phyloP scores from a whole-genome alignment of 345 rosid species.

The Corymbia maculata region DNA sequence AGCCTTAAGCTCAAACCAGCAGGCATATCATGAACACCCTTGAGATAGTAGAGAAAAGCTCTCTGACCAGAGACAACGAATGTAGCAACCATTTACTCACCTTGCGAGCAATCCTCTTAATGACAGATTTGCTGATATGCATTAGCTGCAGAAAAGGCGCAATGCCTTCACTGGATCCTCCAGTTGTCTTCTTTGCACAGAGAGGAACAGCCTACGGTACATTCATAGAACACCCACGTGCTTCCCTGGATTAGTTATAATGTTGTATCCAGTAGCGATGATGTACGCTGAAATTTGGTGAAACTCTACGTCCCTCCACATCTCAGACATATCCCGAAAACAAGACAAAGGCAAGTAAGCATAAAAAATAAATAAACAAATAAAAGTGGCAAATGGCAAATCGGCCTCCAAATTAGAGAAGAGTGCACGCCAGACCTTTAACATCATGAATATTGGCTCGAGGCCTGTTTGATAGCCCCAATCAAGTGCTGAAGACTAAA shows the following conservation, averaged over 20 bases:
- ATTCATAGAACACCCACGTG: not conserved
- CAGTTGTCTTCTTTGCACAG: constrained; percentile 77
- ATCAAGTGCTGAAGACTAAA: not conserved
- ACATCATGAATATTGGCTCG: not conserved
- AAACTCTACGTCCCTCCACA: not conserved
- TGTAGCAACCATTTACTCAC: constrained; percentile 7
- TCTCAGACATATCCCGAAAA: not conserved
- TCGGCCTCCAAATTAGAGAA: not conserved
- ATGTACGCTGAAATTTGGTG: not conserved
- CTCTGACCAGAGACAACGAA: not conserved
- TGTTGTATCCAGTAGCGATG: not conserved
- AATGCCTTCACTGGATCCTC: constrained; percentile 78
- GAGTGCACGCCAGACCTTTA: not conserved
- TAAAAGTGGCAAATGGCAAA: not conserved
- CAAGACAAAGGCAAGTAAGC: not conserved
- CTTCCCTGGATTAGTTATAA: not conserved
- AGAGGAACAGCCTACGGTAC: constrained; percentile 84
- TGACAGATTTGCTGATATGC: constrained; percentile 63
- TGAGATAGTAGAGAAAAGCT: not conserved
- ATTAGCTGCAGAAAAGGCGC: constrained; percentile 96
- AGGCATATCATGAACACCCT: not conserved
- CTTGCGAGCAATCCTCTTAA: constrained; percentile 86
- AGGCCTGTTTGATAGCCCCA: not conserved
- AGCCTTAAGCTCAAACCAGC: not conserved
- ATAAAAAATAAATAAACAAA: not conserved